A percentile compares a stretch with the other conserved stretches of the same genome.
Conservation (phyloP, 1,139 yeast genomes). For the Suhomyces choctaworum region DNA sequence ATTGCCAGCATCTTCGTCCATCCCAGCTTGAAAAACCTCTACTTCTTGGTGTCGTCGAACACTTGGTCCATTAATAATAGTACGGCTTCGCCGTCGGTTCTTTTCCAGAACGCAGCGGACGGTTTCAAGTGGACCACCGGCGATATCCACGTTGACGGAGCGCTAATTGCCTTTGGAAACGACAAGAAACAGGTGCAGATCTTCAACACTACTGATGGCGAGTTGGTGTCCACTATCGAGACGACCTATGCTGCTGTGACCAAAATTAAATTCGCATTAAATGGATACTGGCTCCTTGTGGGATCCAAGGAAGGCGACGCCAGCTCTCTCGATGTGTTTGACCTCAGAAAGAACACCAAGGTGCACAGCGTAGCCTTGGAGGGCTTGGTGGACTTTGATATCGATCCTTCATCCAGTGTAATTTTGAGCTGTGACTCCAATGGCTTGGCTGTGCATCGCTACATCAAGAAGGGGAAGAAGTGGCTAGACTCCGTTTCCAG, state of each 20-base stretch:
- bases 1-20: constrained; percentile 29
- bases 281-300: constrained; percentile 66
- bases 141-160: constrained; percentile 67
- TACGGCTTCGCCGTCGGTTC: constrained; percentile 1
- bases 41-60: constrained; percentile 30
- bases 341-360: constrained; percentile 50
- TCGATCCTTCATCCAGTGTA: constrained; percentile 51
- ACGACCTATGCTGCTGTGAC: constrained; percentile 29
- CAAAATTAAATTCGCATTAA: constrained; percentile 55
- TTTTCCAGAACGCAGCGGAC: constrained; percentile 9
- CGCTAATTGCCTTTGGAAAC: constrained; percentile 52
- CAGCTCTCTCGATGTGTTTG: constrained; percentile 49
- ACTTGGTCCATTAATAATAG: constrained; percentile 34
- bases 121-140: constrained; percentile 26
- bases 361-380: constrained; percentile 30
- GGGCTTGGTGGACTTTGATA: constrained; percentile 26
- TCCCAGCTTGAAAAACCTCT: constrained; percentile 33
- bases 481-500: constrained; percentile 29
- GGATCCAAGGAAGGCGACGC: constrained; percentile 18
- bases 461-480: constrained; percentile 44
- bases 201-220: constrained; percentile 44
- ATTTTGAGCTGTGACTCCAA: constrained; percentile 27
- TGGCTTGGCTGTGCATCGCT: constrained; percentile 32
- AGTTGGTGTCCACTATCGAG: constrained; percentile 39
- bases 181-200: constrained; percentile 39